phyloP scores from a whole-genome alignment of 768 basidiomycete species.

The Xanthoconium purpureum region DNA sequence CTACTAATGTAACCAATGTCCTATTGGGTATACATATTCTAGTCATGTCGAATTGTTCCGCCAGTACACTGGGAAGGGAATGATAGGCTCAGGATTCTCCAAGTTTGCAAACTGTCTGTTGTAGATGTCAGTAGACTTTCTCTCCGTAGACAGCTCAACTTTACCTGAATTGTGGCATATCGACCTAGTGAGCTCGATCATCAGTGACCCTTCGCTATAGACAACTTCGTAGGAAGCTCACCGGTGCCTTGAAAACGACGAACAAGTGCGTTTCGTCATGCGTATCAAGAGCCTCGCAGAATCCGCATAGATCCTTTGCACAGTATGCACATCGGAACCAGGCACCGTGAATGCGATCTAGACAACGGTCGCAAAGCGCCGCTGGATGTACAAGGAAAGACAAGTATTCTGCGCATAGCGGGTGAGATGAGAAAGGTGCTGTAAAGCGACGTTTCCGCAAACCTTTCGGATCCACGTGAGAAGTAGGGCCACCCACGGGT shows the following conservation, averaged over 20 bases:
- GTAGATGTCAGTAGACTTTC: constrained; percentile 8
- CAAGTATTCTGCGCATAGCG: constrained; percentile 54
- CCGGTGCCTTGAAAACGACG: constrained; percentile 81
- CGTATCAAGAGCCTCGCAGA: constrained; percentile 76
- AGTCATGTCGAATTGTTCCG: constrained; percentile 14
- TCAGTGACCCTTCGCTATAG: constrained; percentile 2
- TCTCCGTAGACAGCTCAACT: constrained; percentile 18
- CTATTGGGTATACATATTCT: constrained; percentile 1
- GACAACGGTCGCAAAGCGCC: constrained; percentile 85
- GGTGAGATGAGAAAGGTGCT: background rate
- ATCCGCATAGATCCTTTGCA: constrained; percentile 79
- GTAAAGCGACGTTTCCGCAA: constrained; percentile 3
- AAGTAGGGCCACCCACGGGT: constrained; percentile 39
- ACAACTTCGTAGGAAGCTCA: constrained; percentile 33
- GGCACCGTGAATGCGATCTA: constrained; percentile 75
- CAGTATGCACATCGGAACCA: constrained; percentile 95
- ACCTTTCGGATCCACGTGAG: constrained; percentile 57
- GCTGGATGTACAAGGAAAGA: constrained; percentile 53
- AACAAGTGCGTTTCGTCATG: constrained; percentile 84
- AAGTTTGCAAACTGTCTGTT: constrained; percentile 53
- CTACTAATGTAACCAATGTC: constrained; percentile 1
- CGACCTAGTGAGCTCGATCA: constrained; percentile 43
- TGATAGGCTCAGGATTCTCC: constrained; percentile 60
- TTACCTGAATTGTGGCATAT: constrained; percentile 72
- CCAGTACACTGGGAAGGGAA: constrained; percentile 60